Percentiles rank a stretch among this genome's conserved stretches.
These are phyloP conservation scores for Cadophora malorum DNA, from an alignment of 2,329 filamentous ascomycete genomes.

Conservation along the genomic window DNA sequence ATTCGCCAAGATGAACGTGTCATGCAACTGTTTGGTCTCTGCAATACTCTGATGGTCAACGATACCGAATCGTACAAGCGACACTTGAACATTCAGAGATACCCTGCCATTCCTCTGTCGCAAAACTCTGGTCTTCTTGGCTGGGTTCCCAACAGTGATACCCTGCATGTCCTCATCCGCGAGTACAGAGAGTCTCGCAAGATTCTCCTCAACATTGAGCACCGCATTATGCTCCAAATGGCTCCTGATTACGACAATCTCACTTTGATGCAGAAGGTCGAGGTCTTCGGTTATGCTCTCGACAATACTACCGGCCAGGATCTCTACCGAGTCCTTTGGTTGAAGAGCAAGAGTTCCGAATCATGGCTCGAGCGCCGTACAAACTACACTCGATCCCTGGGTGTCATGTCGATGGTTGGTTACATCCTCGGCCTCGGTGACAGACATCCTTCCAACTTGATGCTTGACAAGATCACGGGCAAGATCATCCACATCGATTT, in stretches of 20 bases:
- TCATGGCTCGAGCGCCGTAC: conserved; percentile 96
- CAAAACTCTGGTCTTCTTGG: conserved; percentile 95
- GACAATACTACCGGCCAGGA: conserved; percentile 99
- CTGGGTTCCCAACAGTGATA: conserved; percentile 98
- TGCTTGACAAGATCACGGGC: conserved; percentile 94
- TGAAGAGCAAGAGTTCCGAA: conserved; percentile 98
- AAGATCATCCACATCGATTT: conserved; percentile 99
- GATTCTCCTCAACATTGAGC: conserved; percentile 98
- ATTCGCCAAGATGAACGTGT: conserved; percentile 98
- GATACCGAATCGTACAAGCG: conserved; percentile 97
- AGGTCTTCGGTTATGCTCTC: conserved; percentile 98
- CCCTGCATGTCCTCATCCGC: conserved; percentile 92
- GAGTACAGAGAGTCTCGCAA: conserved; percentile 97
- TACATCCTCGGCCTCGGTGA: conserved; percentile 98
- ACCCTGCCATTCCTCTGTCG: conserved; percentile 94
- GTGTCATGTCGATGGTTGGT: conserved; percentile 99
- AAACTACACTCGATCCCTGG: conserved; percentile 97
- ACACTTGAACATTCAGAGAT: conserved; percentile 94
- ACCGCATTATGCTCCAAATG: conserved; percentile 99
- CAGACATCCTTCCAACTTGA: conserved; percentile 95
- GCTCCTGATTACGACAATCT: conserved; percentile 98
- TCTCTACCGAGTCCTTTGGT: conserved; percentile 95
- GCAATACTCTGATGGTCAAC: conserved; percentile 92
- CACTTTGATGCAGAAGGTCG: conserved; percentile 99
- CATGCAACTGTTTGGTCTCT: conserved; percentile 98